Conservation (phyloP, 805 yeast genomes). For the Osmozyma mogii region DNA sequence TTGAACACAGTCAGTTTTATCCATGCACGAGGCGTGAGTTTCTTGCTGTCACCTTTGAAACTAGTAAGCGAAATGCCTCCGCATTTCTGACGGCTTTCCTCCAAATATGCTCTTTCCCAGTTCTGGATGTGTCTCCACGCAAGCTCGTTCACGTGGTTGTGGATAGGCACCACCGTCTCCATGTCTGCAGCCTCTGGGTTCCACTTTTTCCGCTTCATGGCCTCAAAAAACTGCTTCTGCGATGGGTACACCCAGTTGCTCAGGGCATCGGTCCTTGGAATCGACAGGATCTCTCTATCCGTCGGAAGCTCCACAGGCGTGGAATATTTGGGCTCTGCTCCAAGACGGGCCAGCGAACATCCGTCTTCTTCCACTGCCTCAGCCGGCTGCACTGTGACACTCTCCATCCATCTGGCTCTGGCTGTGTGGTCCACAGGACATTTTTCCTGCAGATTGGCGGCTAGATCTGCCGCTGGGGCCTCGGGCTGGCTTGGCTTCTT, state of each 20-base stretch:
- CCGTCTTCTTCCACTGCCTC: conserved; percentile 7
- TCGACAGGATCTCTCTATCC: conserved; percentile 72
- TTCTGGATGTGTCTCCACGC: conserved; percentile 79
- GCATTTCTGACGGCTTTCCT: conserved; percentile 42
- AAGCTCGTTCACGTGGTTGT: conserved; percentile 85
- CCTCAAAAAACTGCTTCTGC: conserved; percentile 88
- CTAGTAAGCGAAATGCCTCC: conserved; percentile 82
- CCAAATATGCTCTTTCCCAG: conserved; percentile 68
- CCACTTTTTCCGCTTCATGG: conserved; percentile 90
- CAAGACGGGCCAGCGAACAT: conserved; percentile 42
- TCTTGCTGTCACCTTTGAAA: conserved; percentile 82
- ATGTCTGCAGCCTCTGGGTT: conserved; percentile 74
- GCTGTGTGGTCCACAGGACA: conserved; percentile 14
- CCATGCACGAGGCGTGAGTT: conserved; percentile 82
- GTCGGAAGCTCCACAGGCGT: conserved; percentile 43
- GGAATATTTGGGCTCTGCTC: conserved; percentile 22
- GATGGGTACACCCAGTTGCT: conserved; percentile 92
- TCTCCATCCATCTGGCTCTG: conserved; percentile 8
- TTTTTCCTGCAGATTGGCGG: too few species aligned
- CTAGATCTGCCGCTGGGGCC: too few species aligned
- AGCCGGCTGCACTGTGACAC: conserved; percentile 1
- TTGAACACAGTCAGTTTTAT: conserved; percentile 49
- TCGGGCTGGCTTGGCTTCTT: too few species aligned
- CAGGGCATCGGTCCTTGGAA: conserved; percentile 61
- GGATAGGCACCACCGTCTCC: conserved; percentile 89